Evolutionary conservation across 2,329 filamentous ascomycete species (phyloP).

Genomic region (Aspergillus ibericus): DNA sequence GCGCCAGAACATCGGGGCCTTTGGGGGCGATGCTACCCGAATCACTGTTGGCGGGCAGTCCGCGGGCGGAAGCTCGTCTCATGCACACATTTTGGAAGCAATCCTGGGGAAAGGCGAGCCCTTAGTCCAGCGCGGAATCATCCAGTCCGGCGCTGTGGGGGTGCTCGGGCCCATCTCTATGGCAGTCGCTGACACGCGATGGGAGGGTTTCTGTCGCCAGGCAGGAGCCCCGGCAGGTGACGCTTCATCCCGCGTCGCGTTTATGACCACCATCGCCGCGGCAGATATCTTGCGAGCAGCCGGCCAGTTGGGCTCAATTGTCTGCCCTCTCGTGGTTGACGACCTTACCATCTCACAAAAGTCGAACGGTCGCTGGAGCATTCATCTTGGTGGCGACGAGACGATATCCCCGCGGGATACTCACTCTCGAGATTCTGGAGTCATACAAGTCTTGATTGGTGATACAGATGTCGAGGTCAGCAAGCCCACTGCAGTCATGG

Average conservation of each 20-base stretch:
- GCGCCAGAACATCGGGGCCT: not conserved
- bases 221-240: not conserved
- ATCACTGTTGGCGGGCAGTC: slow-evolving; percentile 1
- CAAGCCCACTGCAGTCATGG: too few species aligned
- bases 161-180: slow-evolving; percentile 1
- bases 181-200: not conserved
- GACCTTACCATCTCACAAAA: not conserved
- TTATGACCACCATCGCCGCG: not conserved
- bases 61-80: slow-evolving; percentile 2
- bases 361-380: not conserved
- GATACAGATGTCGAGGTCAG: slow-evolving; percentile 4
- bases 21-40: not conserved
- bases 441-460: not conserved
- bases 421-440: too few species aligned
- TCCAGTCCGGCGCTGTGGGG: not conserved
- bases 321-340: not conserved
- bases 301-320: not conserved
- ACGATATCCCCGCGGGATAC: not conserved
- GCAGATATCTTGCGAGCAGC: not conserved
- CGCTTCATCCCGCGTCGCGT: not conserved
- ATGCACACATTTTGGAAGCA: slow-evolving; percentile 1
- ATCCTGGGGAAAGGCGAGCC: not conserved
- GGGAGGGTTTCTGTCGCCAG: not conserved
- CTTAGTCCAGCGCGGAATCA: not conserved
- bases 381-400: not conserved